A percentile compares a stretch with the other conserved stretches of the same genome.
Conservation (phyloP, 2,329 filamentous ascomycete species). For the Alternaria sp. region DNA sequence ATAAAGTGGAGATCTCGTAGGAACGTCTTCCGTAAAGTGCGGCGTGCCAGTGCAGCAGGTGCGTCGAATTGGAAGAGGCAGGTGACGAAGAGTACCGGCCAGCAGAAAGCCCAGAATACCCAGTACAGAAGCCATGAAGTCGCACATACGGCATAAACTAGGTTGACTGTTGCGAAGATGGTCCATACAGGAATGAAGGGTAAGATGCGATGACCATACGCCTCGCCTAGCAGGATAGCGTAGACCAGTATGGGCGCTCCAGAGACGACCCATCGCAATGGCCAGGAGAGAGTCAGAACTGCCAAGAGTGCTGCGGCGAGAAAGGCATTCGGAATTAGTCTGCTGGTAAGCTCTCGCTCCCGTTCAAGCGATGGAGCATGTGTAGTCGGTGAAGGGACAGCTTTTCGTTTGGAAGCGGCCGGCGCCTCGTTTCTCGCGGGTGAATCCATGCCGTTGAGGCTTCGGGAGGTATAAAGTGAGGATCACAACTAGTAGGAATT, state of each 20-base stretch:
- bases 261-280: conserved; percentile 53
- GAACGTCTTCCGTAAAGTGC: conserved; percentile 48
- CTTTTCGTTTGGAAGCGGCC: conserved; percentile 23
- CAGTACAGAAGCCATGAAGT: conserved; percentile 63
- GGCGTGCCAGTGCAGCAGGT: conserved; percentile 50
- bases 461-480: neutral
- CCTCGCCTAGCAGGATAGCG: conserved; percentile 49
- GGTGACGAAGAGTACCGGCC: conserved; percentile 54
- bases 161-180: conserved; percentile 57
- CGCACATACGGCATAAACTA: conserved; percentile 58
- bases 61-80: conserved; percentile 59
- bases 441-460: conserved; percentile 20
- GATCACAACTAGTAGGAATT: neutral
- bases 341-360: conserved; percentile 25
- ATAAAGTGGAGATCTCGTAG: conserved; percentile 60
- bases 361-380: conserved; percentile 18
- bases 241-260: conserved; percentile 53
- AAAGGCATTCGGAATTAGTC: conserved; percentile 25
- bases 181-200: conserved; percentile 59
- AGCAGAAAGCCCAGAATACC: conserved; percentile 55
- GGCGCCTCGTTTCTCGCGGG: conserved; percentile 16
- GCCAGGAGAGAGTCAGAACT: conserved; percentile 28
- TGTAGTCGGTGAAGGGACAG: conserved; percentile 19
- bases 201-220: conserved; percentile 53
- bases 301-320: conserved; percentile 22